These are phyloP conservation scores for Chytriomyces sp. DNA, from an alignment of 192 early-diverging fungal genomes.

Conservation along the genomic window DNA sequence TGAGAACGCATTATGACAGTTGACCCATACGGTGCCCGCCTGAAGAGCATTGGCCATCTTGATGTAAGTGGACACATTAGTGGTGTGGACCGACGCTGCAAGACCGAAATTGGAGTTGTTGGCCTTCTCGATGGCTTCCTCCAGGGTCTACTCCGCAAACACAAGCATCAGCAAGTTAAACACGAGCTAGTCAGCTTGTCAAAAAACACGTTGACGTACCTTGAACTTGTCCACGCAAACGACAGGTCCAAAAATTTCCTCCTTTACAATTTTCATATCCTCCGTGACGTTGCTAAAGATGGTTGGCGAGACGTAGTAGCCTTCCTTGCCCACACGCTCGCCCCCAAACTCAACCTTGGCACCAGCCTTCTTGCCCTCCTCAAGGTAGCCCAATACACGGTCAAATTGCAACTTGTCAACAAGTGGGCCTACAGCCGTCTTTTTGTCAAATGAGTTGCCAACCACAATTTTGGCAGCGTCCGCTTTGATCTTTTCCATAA, in stretches of 20 bases:
- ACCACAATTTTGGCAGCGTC: conserved; percentile 55
- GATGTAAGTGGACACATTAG: conserved; percentile 9
- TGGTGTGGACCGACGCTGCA: conserved; percentile 80
- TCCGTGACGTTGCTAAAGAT: conserved; percentile 63
- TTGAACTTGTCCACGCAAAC: conserved; percentile 69
- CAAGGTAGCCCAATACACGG: conserved; percentile 65
- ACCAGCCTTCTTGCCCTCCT: conserved; percentile 70
- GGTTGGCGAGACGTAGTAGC: conserved; percentile 61
- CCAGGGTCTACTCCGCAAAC: conserved; percentile 48
- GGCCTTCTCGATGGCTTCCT: conserved; percentile 74
- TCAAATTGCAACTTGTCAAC: conserved; percentile 66
- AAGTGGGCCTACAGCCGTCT: conserved; percentile 74
- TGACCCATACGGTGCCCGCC: conserved; percentile 15
- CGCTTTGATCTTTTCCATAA: conserved; percentile 43
- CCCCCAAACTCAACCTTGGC: conserved; percentile 72
- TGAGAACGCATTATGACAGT: background rate
- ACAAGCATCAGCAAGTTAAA: background rate
- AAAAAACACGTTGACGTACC: background rate
- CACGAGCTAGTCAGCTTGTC: background rate
- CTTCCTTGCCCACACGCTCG: conserved; percentile 1
- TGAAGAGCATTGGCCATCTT: conserved; percentile 5
- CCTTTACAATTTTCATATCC: conserved; percentile 66
- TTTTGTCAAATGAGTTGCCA: conserved; percentile 68
- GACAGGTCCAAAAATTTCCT: conserved; percentile 91
- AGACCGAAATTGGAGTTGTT: conserved; percentile 75